Evolutionary conservation across 2,329 filamentous ascomycete genomes (phyloP).

Genomic region (Trichoderma citrinoviride): DNA sequence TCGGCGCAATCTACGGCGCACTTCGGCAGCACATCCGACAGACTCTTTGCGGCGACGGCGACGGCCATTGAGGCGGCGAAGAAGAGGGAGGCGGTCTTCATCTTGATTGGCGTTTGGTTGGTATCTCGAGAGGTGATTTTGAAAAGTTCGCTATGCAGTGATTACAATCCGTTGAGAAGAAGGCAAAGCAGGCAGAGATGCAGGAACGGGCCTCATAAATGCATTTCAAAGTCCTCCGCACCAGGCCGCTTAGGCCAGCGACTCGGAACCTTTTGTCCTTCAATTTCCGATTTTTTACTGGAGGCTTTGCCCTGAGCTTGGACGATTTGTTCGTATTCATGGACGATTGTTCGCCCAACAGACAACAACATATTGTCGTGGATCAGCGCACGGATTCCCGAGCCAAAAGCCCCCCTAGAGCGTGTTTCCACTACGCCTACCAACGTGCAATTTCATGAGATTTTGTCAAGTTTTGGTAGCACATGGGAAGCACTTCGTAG

Average conservation of each 20-base stretch:
- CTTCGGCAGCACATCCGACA: constrained; percentile 29
- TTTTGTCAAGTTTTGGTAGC: neutral
- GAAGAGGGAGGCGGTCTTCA: constrained; percentile 23
- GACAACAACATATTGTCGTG: neutral
- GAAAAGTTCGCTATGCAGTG: neutral
- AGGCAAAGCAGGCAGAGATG: no score
- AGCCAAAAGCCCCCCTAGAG: constrained; percentile 8
- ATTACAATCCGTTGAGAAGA: neutral
- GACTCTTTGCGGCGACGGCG: constrained; percentile 26
- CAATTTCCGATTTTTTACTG: neutral
- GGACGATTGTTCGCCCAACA: neutral
- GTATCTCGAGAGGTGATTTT: neutral
- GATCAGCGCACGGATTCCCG: neutral
- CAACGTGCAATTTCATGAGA: neutral
- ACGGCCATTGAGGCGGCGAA: constrained; percentile 26
- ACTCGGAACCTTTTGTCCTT: neutral
- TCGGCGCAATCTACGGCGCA: constrained; percentile 33
- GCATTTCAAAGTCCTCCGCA: neutral
- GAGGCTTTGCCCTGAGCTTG: neutral
- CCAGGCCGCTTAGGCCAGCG: neutral
- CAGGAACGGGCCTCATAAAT: neutral
- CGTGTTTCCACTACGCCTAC: neutral
- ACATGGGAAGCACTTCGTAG: neutral
- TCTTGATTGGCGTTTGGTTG: neutral
- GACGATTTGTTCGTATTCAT: neutral